phyloP scores from a whole-genome alignment of 108 stramenopile genomes.

The Fistulifera pelliculosa region DNA sequence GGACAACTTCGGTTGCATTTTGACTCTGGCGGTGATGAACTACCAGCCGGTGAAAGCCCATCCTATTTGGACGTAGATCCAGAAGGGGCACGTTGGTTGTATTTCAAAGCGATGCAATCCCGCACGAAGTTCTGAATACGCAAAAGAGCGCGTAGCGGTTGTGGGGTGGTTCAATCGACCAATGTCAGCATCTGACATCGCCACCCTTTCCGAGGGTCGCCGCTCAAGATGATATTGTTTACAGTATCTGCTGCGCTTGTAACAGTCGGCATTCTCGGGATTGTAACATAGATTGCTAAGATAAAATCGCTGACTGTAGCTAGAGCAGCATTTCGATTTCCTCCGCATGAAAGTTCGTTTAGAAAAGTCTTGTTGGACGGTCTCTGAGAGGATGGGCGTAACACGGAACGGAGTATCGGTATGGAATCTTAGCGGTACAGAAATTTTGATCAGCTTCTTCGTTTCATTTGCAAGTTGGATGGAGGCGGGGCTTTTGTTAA shows the following conservation, averaged over 20 bases:
- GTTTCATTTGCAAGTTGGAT: no score
- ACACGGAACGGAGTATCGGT: no score
- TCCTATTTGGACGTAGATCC: constrained; percentile 2
- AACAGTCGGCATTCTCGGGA: constrained; percentile 32
- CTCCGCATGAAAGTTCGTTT: no score
- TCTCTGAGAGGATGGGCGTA: no score
- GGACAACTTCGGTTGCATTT: constrained; percentile 60
- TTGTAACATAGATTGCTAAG: constrained; percentile 1
- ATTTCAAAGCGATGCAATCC: constrained; percentile 51
- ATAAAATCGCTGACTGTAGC: no score
- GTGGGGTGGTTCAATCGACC: constrained; percentile 68
- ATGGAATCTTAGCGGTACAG: no score
- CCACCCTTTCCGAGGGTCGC: constrained; percentile 24
- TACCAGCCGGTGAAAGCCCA: constrained; percentile 16
- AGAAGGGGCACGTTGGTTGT: constrained; percentile 63
- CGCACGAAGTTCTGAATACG: constrained; percentile 75
- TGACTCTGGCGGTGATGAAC: constrained; percentile 51
- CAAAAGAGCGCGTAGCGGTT: constrained; percentile 51
- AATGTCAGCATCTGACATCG: background rate
- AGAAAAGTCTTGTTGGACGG: no score
- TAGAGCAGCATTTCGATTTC: no score
- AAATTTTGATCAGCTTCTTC: no score
- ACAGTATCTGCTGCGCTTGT: constrained; percentile 28
- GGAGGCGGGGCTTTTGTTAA: no score
- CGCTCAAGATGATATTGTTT: constrained; percentile 6